Conservation (phyloP, 148 eudicot species). For the Nepenthes mirabilis region DNA sequence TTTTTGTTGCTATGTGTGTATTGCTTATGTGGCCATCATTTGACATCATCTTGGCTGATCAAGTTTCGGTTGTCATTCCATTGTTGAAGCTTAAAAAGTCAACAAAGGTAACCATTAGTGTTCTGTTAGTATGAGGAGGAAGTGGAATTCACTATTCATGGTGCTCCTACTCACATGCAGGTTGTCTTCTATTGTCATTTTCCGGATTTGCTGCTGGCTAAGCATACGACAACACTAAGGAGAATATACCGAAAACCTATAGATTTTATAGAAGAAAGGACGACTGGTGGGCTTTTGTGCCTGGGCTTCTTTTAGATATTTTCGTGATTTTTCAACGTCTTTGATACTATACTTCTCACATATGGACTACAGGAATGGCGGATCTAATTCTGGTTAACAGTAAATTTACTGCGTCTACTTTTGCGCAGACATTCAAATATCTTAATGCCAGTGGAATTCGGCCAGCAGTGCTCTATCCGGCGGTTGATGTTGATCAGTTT, state of each 20-base stretch:
- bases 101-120: slow-evolving; percentile 38
- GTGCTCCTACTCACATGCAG: slow-evolving; percentile 22
- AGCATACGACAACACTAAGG: slow-evolving; percentile 64
- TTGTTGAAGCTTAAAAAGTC: slow-evolving; percentile 55
- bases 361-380: slow-evolving; percentile 64
- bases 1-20: slow-evolving; percentile 73
- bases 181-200: slow-evolving; percentile 95
- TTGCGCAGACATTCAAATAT: slow-evolving; percentile 70
- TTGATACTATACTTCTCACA: not conserved
- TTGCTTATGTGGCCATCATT: slow-evolving; percentile 73
- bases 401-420: slow-evolving; percentile 86
- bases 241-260: slow-evolving; percentile 83
- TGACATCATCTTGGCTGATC: slow-evolving; percentile 82
- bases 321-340: not conserved
- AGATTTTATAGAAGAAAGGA: slow-evolving; percentile 73
- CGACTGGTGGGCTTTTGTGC: slow-evolving; percentile 50
- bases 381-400: slow-evolving; percentile 87
- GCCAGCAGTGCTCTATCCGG: slow-evolving; percentile 88
- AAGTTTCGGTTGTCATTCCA: slow-evolving; percentile 80
- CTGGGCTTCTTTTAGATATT: slow-evolving; percentile 6
- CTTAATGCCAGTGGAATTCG: slow-evolving; percentile 48
- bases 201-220: slow-evolving; percentile 81
- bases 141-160: not conserved
- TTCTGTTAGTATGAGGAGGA: not conserved
- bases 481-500: slow-evolving; percentile 79